Evolutionary conservation across 2,329 filamentous ascomycete genomes (phyloP).

Genomic region (Pseudogymnoascus pannorum): DNA sequence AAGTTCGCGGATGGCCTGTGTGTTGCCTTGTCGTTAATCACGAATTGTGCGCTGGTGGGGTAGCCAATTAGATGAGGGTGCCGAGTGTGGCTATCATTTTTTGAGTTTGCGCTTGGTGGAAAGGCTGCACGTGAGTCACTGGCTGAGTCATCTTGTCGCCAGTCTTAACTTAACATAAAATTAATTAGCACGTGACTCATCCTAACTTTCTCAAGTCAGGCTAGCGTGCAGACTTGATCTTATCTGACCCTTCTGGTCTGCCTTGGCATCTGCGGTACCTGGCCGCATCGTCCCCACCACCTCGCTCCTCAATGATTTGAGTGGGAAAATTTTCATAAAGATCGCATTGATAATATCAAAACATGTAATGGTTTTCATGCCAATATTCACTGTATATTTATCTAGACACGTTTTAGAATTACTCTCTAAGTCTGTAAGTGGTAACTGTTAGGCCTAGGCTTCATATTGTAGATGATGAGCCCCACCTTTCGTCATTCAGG

Average conservation of each 20-base stretch:
- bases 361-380: neutral
- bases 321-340: neutral
- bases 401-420: neutral
- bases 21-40: slow-evolving; percentile 9
- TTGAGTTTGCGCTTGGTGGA: slow-evolving; percentile 1
- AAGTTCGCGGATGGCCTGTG: slow-evolving; percentile 8
- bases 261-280: neutral
- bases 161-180: neutral
- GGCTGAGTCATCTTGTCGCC: neutral
- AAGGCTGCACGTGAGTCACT: slow-evolving; percentile 7
- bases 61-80: neutral
- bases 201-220: too few relatives aligned
- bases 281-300: neutral
- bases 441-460: neutral
- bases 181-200: neutral
- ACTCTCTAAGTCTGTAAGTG: neutral
- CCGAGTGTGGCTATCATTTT: slow-evolving; percentile 1
- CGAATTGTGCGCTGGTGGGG: slow-evolving; percentile 11
- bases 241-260: neutral
- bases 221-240: neutral
- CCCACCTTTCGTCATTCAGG: neutral
- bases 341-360: neutral
- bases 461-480: neutral
- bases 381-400: neutral
- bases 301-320: neutral